Base-by-base conservation (phyloP, 345 rosid species). In the Salix suchowensis region DNA sequence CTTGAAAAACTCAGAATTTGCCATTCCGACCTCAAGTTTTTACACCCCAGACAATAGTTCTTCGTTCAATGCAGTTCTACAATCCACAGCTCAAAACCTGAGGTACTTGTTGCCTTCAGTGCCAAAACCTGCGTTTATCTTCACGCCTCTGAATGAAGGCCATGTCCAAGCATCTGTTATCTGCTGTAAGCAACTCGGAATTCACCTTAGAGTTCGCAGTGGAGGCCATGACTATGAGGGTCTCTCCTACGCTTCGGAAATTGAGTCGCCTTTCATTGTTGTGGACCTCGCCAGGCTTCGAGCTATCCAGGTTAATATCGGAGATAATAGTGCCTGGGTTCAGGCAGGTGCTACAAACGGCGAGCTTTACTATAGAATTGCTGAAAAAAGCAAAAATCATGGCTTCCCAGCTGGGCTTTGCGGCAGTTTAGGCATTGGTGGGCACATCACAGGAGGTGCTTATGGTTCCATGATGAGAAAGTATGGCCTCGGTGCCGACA, bases 211-310 rank as follows among this genome's bases (percentile, higher is more conserved):
- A 16, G 30, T 81, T 37, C 84, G 84, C 0, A 81, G 84, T 14
- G 82, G 82, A 1, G 81, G 81, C 34, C 81, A 79, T 68, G 77
- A 79, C 21, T 74, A 79, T 10, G 82, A 79, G 24, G 82, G 77
- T 54, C 65, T 79, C n/a, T 74, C 82, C 21, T 79, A 74, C 36
- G 74, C 28, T 6, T 68, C 82, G 4, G 36, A 68, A 58, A 74
- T 68, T 24, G 74, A 70, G 48, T 12, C 32, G 1, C 82, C 77
- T 19, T 79, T 73, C 37, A 68, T 79, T 11, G 12, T 79, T 39
- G 24, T 79, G 12, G 82, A 74, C 73, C 67, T 79, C 7, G 74
- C 77, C 4, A 73, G 36, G 30, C 77, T 79, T 13, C 82, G 77
- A 8, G 61, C 60, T 1, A 21, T 74, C 10, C 36, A 24, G 3